These are phyloP conservation scores for Candida golubevii DNA, from an alignment of 805 yeast species.

Conservation along the genomic window DNA sequence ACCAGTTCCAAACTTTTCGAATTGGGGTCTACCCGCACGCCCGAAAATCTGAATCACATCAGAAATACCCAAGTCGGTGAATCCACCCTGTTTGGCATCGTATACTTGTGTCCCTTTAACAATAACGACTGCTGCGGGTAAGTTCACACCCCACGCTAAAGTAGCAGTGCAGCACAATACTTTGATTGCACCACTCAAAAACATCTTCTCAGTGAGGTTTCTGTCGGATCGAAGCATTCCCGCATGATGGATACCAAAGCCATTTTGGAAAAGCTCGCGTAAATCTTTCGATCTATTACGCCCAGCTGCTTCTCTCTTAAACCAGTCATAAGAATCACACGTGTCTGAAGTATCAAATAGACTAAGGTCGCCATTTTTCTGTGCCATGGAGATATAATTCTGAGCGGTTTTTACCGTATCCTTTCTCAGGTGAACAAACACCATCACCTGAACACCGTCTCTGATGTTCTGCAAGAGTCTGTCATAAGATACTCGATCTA, in stretches of 20 bases:
- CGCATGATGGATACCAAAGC: conserved; percentile 95
- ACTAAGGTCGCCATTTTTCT: conserved; percentile 50
- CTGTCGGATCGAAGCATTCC: conserved; percentile 93
- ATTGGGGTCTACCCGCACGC: conserved; percentile 99
- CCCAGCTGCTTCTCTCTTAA: conserved; percentile 58
- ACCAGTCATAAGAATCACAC: conserved; percentile 37
- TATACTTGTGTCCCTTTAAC: conserved; percentile 96
- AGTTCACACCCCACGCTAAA: conserved; percentile 98
- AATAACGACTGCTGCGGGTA: conserved; percentile 97
- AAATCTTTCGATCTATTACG: conserved; percentile 73
- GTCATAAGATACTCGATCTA: conserved; percentile 73
- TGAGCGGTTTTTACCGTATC: conserved; percentile 85
- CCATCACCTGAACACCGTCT: conserved; percentile 87
- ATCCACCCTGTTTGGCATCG: conserved; percentile 93
- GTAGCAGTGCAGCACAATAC: conserved; percentile 96
- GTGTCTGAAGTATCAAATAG: conserved; percentile 55
- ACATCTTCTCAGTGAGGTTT: conserved; percentile 83
- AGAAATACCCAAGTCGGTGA: conserved; percentile 86
- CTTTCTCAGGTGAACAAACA: conserved; percentile 92
- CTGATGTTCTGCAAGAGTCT: conserved; percentile 64
- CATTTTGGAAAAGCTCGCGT: conserved; percentile 71
- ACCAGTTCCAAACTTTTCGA: conserved; percentile 89
- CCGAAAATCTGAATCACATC: conserved; percentile 98
- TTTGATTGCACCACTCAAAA: conserved; percentile 76
- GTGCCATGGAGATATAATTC: conserved; percentile 65